Evolutionary conservation across 768 basidiomycete genomes (phyloP).

Genomic region (Lentinula lateritia): DNA sequence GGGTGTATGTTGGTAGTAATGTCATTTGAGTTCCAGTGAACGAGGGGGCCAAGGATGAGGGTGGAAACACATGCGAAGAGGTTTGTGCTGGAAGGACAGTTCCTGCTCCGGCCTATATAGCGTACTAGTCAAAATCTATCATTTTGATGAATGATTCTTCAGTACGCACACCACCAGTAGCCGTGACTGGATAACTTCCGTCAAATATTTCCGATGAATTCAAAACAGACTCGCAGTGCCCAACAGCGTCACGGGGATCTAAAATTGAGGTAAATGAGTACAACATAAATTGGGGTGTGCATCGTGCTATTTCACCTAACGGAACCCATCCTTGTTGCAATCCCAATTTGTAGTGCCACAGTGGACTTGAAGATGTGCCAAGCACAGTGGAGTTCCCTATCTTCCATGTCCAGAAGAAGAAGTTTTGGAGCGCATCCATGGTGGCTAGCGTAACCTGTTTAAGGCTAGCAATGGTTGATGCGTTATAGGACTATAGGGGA

Average conservation of each 20-base stretch:
- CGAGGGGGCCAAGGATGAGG: constrained; percentile 48
- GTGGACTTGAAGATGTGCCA: constrained; percentile 64
- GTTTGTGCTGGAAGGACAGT: constrained; percentile 49
- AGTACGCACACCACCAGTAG: constrained; percentile 56
- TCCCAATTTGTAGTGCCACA: constrained; percentile 90
- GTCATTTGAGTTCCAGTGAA: constrained; percentile 47
- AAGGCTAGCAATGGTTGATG: constrained; percentile 51
- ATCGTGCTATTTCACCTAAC: constrained; percentile 38
- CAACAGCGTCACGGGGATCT: constrained; percentile 44
- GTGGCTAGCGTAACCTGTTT: constrained; percentile 66
- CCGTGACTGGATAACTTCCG: constrained; percentile 54
- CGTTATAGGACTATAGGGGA: constrained; percentile 43
- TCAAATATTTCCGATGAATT: constrained; percentile 39
- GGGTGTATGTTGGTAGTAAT: constrained; percentile 64
- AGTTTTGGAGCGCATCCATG: constrained; percentile 90
- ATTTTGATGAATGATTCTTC: neutral
- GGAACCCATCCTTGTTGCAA: constrained; percentile 85
- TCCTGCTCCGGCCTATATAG: constrained; percentile 45
- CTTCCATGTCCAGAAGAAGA: constrained; percentile 97
- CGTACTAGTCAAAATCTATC: neutral
- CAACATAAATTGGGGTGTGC: neutral
- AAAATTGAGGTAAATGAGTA: neutral
- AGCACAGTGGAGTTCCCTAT: constrained; percentile 76
- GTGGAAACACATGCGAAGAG: constrained; percentile 56
- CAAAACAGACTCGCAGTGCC: constrained; percentile 35